Conservation (phyloP, 768 basidiomycete species). For the Pleurotus salmoneostramineus region DNA sequence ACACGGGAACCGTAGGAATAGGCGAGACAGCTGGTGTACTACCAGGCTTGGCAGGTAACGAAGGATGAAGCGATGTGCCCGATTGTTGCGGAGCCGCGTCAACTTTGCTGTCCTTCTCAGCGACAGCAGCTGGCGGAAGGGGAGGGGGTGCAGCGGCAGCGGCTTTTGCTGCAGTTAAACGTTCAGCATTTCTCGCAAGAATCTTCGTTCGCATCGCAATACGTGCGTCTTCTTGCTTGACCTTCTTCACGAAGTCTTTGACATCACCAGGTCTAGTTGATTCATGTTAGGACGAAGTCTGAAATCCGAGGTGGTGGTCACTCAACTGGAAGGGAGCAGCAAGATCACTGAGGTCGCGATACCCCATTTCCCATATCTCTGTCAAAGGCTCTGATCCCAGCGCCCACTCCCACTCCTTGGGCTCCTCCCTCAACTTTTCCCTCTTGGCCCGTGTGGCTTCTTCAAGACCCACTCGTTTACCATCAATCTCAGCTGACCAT, state of each 20-base stretch:
- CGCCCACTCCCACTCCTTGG: conserved; percentile 58
- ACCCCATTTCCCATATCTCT: conserved; percentile 84
- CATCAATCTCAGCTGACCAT: conserved; percentile 47
- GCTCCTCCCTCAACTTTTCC: conserved; percentile 51
- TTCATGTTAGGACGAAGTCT: conserved; percentile 6
- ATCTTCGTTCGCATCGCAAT: conserved; percentile 50
- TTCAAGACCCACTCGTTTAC: conserved; percentile 50
- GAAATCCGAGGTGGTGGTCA: conserved; percentile 11
- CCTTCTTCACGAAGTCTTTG: conserved; percentile 68
- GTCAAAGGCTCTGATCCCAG: conserved; percentile 70
- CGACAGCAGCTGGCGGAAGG: conserved; percentile 8
- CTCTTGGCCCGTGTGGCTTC: conserved; percentile 55
- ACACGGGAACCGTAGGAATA: conserved; percentile 9
- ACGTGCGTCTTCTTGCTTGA: conserved; percentile 60
- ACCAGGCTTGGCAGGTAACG: conserved; percentile 8
- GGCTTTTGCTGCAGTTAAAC: conserved; percentile 15
- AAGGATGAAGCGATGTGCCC: conserved; percentile 4
- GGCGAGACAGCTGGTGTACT: conserved; percentile 7
- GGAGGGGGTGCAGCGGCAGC: conserved; percentile 10
- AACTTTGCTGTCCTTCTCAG: conserved; percentile 13
- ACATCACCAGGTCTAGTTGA: conserved; percentile 61
- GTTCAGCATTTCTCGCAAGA: conserved; percentile 27
- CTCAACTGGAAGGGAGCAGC: conserved; percentile 64
- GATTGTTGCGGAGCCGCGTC: conserved; percentile 13
- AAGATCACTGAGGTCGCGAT: conserved; percentile 57